Percentiles rank a stretch among this genome's conserved stretches.
Evolutionary conservation across 1,284 basidiomycete species (phyloP).

Genomic region (Ustilago esculenta): DNA sequence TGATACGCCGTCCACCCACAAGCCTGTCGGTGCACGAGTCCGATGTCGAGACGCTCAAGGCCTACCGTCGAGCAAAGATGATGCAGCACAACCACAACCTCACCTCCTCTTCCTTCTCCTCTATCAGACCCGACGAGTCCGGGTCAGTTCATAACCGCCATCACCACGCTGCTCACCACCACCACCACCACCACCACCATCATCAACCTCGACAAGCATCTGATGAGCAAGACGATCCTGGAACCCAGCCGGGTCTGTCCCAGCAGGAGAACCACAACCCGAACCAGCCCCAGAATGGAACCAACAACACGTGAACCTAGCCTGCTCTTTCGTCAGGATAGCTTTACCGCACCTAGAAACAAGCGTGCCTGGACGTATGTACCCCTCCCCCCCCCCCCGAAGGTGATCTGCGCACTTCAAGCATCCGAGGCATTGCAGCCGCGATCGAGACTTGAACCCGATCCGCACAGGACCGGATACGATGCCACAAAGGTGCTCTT

Average conservation of each 20-base stretch:
- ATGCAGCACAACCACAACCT: slow-evolving; percentile 46
- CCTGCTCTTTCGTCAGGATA: too few relatives aligned
- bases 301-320: slow-evolving; percentile 29
- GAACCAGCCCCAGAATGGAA: slow-evolving; percentile 20
- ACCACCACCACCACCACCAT: slow-evolving; percentile 16
- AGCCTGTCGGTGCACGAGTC: slow-evolving; percentile 42
- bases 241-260: slow-evolving; percentile 36
- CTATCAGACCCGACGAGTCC: slow-evolving; percentile 34
- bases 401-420: too few relatives aligned
- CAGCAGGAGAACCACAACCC: slow-evolving; percentile 53
- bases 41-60: slow-evolving; percentile 49
- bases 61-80: slow-evolving; percentile 39
- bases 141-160: slow-evolving; percentile 30
- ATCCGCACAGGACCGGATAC: too few relatives aligned
- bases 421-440: too few relatives aligned
- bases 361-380: too few relatives aligned
- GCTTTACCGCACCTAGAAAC: too few relatives aligned
- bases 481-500: too few relatives aligned
- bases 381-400: too few relatives aligned
- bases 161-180: slow-evolving; percentile 21
- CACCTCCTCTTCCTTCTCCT: slow-evolving; percentile 35
- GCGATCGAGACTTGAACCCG: too few relatives aligned
- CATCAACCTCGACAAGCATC: slow-evolving; percentile 9
- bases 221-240: slow-evolving; percentile 31
- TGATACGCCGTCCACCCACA: slow-evolving; percentile 39